Conservation (phyloP, 73 alveolate genomes). For the Paramecium pentaurelia region DNA sequence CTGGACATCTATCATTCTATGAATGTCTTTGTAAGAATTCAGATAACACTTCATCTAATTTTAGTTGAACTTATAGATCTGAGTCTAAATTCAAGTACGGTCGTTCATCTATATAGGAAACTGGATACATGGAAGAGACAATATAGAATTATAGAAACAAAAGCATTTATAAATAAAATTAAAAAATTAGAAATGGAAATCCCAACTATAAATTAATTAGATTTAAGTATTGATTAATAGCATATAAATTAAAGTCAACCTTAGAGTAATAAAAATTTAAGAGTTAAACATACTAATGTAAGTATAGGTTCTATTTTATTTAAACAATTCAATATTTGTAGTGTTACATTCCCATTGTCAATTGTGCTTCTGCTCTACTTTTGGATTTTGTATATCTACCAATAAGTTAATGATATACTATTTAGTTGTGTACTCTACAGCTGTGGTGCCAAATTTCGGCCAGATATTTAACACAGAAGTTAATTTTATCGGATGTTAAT, state of each 20-base stretch:
- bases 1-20: neutral
- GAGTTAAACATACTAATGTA: neutral
- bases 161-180: neutral
- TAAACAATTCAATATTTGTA: neutral
- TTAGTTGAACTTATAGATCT: neutral
- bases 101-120: neutral
- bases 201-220: neutral
- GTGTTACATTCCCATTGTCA: neutral
- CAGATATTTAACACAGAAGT: neutral
- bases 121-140: neutral
- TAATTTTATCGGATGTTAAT: neutral
- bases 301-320: neutral
- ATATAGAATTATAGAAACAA: neutral
- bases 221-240: neutral
- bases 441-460: neutral
- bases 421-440: neutral
- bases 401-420: neutral
- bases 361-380: neutral
- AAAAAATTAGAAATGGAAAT: neutral
- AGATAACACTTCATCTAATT: neutral
- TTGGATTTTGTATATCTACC: neutral
- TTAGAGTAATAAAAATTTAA: neutral
- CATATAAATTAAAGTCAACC: neutral
- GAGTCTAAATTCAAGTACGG: neutral
- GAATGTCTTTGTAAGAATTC: neutral